Evolutionary conservation across 345 rosid genomes (phyloP).

Genomic region (Rhodamnia argentea): DNA sequence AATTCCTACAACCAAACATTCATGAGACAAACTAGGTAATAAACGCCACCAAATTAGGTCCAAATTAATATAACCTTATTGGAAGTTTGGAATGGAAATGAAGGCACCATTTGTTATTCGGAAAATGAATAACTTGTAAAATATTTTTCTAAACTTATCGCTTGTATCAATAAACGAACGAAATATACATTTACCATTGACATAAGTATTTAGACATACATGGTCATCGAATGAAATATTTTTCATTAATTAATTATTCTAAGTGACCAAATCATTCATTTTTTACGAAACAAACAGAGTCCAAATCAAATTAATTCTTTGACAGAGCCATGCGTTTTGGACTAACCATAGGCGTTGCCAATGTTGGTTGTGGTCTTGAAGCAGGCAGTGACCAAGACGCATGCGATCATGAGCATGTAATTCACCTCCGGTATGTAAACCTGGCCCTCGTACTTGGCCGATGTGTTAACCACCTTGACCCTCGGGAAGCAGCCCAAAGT

Average conservation of each 20-base stretch:
- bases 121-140: not conserved
- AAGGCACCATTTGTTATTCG: not conserved
- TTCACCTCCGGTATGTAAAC: constrained; percentile 83
- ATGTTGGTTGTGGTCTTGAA: constrained; percentile 52
- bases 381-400: constrained; percentile 37
- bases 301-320: not conserved
- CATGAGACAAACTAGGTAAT: not conserved
- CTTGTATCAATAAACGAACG: accelerated
- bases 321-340: not conserved
- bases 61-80: not conserved
- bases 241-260: not conserved
- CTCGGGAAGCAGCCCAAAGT: constrained; percentile 69
- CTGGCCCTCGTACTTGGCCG: constrained; percentile 69
- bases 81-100: not conserved
- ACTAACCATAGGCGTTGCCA: constrained; percentile 70
- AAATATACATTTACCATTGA: not conserved
- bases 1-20: constrained; percentile 23
- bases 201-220: not conserved
- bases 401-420: constrained; percentile 61
- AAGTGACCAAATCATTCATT: not conserved
- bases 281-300: too few relatives aligned
- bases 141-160: not conserved
- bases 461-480: constrained; percentile 72
- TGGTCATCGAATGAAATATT: not conserved
- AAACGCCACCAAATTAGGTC: not conserved